Base-by-base conservation (phyloP, 257 asterid species). In the Nemophila menziesii region DNA sequence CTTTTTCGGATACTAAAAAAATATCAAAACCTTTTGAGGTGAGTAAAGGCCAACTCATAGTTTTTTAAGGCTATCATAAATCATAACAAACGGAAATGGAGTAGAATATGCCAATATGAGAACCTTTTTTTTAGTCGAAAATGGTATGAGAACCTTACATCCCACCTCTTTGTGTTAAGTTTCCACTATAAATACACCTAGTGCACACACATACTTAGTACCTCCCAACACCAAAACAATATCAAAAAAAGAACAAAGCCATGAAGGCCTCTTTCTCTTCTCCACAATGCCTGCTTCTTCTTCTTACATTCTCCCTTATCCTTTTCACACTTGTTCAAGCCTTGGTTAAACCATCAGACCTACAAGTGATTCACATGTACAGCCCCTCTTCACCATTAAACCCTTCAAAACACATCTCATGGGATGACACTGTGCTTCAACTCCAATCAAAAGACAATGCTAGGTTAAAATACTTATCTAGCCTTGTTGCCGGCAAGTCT, bases 401-500 rank as follows among this genome's bases (percentile, higher is more conserved):
- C 41, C 61, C 77, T 3, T 20, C 57, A 38, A 58, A 68, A 1
- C 51, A 57, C 0, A 53, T 60, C 39, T 69, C 96, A 39, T 86
- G 93, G 93, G 61, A 46, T 2, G 94, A 81, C 36, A 47, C 49
- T 36, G 59, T 85, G n/a, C 86, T 75, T 40, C 81, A 75, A 62
- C 78, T 78, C 86, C 86, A 81, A 58, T 59, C 79, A 37, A 65
- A 65, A 18, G 96, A 85, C 62, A 46, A 66, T 20, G 62, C 63
- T 34, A 55, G 96, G 56, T 68, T 76, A 21, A 76, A 45, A 2
- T 86, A 61, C 52, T 40, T 86, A 51, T 66, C 86, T 43, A 64
- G 67, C 74, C 86, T 82, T 41, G 84, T 69, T 38, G 81, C 90
- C n/a, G 68, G 70, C 48, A 77, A 65, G 39, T 73, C 95, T 16